Evolutionary conservation across 768 basidiomycete species (phyloP), one percentile per base, ranked within the genome.

Genomic region (Amanita pseudoporphyria): DNA sequence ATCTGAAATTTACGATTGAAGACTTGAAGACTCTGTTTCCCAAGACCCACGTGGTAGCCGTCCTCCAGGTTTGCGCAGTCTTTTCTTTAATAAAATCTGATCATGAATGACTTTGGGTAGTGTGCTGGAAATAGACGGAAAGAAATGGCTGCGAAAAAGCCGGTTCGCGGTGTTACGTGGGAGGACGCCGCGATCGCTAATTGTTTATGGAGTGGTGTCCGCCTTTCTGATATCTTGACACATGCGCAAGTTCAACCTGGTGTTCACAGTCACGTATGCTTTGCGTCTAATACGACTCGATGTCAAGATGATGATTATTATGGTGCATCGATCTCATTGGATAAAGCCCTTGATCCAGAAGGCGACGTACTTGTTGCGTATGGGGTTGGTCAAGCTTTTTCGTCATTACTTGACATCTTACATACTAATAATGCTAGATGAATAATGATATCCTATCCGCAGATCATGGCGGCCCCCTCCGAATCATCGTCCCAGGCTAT

Each of bases 131-230:
- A 42, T 42, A 24, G 24, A n/a, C 41, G 41, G 26, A 30, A 26
- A 26, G 5, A 28, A 28, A 83, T 83, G 81, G 76, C 73, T 6
- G 63, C 67, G 6, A 71, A 75, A 35, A 80, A 77, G 49, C 66
- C 70, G 0, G 81, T 82, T 0, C 64, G 76, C 32, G 82, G 82
- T 6, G 73, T 84, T 19, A 71, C 70, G 3, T 85, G 82, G 82
- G 69, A 69, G 18, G 79, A 81, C 51, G 84, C 81, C 16, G 81
- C 81, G n/a, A 76, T 83, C 41, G 77, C 78, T 49, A 87, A 87
- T 60, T 77, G 76, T 56, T 69, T 65, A 51, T 87, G 85, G 84
- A 71, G 71, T 3, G 85, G 85, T 13, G 73, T 76, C 1, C 67
- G 71, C 0, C 62, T 87, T 9, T 68, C 76, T 18, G 77, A 84